A percentile compares a stretch with the other conserved stretches of the same genome.
Conservation (phyloP, 2,329 filamentous ascomycete genomes). For the Zelopaecilomyces penicillatus region DNA sequence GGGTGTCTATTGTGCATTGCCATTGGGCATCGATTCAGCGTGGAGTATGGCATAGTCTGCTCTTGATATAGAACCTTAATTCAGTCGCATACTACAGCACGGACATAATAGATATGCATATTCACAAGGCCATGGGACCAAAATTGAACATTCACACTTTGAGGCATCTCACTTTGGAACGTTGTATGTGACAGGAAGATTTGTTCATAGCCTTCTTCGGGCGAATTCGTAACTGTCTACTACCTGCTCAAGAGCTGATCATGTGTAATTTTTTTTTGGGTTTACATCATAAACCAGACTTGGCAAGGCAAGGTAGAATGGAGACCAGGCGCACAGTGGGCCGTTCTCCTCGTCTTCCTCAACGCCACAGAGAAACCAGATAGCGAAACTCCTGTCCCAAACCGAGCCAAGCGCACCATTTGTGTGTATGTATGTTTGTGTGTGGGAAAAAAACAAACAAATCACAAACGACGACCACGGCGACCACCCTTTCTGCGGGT, state of each 20-base stretch:
- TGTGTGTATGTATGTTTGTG: constrained; percentile 3
- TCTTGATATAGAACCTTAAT: too few relatives aligned
- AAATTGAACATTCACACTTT: too few relatives aligned
- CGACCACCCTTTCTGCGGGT: constrained; percentile 99
- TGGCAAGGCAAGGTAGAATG: constrained; percentile 44
- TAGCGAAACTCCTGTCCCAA: constrained; percentile 30
- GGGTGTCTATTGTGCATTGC: too few relatives aligned
- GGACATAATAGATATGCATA: too few relatives aligned
- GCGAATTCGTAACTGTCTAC: constrained; percentile 36
- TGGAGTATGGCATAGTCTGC: too few relatives aligned
- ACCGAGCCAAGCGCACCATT: constrained; percentile 17
- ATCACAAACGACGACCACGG: constrained; percentile 99
- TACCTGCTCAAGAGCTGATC: constrained; percentile 16
- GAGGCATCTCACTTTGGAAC: constrained; percentile 7
- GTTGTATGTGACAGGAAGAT: constrained; percentile 22
- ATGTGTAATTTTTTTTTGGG: neutral
- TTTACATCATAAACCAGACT: constrained; percentile 13
- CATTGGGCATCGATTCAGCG: too few relatives aligned
- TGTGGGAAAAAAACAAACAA: constrained; percentile 7
- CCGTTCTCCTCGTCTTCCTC: constrained; percentile 69
- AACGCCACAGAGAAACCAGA: constrained; percentile 52
- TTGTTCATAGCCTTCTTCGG: constrained; percentile 35
- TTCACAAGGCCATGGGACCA: too few relatives aligned
- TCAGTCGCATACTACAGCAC: neutral
- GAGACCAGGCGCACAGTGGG: constrained; percentile 52